Evolutionary conservation across 352 stramenopile species (phyloP).

Genomic region (Sclerospora graminicola): DNA sequence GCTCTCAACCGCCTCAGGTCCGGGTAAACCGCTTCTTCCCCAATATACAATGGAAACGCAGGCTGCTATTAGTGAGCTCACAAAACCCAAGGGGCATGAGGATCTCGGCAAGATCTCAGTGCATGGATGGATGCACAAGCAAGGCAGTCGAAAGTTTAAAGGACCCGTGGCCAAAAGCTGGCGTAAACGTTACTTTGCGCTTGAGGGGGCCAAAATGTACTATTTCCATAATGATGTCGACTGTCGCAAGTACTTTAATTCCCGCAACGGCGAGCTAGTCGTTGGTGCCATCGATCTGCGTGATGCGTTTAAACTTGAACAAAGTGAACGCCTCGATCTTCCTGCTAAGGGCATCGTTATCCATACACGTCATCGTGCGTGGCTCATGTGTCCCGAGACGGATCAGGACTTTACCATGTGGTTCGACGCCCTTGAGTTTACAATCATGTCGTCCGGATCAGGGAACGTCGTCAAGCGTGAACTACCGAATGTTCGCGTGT

Average conservation of each 20-base stretch:
- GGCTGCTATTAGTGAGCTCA: constrained; percentile 56
- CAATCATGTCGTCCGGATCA: constrained; percentile 55
- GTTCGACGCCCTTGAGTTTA: constrained; percentile 72
- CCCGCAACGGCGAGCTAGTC: constrained; percentile 60
- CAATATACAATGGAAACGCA: constrained; percentile 34
- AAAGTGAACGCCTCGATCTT: constrained; percentile 65
- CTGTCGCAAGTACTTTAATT: constrained; percentile 81
- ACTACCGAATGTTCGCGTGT: constrained; percentile 66
- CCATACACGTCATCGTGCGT: constrained; percentile 63
- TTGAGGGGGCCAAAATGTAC: constrained; percentile 79
- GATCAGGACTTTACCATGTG: constrained; percentile 74
- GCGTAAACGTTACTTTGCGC: constrained; percentile 75
- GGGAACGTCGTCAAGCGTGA: constrained; percentile 74
- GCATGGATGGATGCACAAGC: constrained; percentile 82
- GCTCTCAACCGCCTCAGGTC: constrained; percentile 10
- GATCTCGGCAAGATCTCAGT: constrained; percentile 56
- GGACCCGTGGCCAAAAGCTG: constrained; percentile 71
- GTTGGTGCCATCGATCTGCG: constrained; percentile 67
- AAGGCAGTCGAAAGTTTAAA: constrained; percentile 73
- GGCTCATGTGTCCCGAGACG: constrained; percentile 72
- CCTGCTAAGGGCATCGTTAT: constrained; percentile 57
- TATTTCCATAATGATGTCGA: constrained; percentile 82
- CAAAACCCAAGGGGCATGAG: constrained; percentile 35
- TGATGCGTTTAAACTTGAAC: constrained; percentile 70
- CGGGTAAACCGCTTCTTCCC: constrained; percentile 20